These are phyloP conservation scores for Russula compacta DNA, from an alignment of 768 basidiomycete genomes.

Conservation along the genomic window DNA sequence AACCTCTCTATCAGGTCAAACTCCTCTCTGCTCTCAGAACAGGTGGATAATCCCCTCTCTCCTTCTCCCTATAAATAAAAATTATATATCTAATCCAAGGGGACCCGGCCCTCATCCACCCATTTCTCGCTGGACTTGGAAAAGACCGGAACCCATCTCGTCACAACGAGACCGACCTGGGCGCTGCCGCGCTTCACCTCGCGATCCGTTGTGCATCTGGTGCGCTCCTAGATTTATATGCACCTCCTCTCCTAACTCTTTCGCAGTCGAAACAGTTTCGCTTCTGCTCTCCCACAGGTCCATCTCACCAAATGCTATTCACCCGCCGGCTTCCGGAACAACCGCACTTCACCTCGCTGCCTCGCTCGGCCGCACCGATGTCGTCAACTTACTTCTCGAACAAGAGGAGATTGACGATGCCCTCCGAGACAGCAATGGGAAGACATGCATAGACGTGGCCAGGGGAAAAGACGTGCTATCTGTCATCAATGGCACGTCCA, in stretches of 20 bases:
- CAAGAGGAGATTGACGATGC: slow-evolving; percentile 79
- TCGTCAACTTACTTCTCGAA: slow-evolving; percentile 67
- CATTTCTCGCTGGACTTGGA: slow-evolving; percentile 67
- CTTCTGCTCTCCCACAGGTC: slow-evolving; percentile 62
- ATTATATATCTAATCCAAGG: slow-evolving; percentile 34
- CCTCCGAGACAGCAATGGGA: slow-evolving; percentile 54
- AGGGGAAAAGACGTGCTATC: slow-evolving; percentile 55
- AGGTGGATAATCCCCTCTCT: slow-evolving; percentile 23
- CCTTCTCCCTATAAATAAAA: background rate
- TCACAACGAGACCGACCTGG: slow-evolving; percentile 49
- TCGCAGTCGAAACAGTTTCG: slow-evolving; percentile 54
- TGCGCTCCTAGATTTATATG: slow-evolving; percentile 28
- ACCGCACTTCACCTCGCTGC: slow-evolving; percentile 72
- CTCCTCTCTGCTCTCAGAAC: slow-evolving; percentile 35
- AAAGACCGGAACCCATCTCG: slow-evolving; percentile 48
- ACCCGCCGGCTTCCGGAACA: slow-evolving; percentile 61
- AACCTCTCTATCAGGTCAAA: slow-evolving; percentile 35
- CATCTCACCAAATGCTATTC: slow-evolving; percentile 70
- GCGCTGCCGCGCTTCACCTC: slow-evolving; percentile 69
- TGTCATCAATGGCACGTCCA: slow-evolving; percentile 54
- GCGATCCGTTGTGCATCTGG: slow-evolving; percentile 76
- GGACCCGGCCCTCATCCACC: slow-evolving; percentile 71
- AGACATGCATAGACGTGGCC: slow-evolving; percentile 65
- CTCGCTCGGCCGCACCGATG: slow-evolving; percentile 59
- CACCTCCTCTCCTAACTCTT: background rate